phyloP scores from a whole-genome alignment of 2,329 filamentous ascomycete genomes.

The Chaetomiaceae sp. region DNA sequence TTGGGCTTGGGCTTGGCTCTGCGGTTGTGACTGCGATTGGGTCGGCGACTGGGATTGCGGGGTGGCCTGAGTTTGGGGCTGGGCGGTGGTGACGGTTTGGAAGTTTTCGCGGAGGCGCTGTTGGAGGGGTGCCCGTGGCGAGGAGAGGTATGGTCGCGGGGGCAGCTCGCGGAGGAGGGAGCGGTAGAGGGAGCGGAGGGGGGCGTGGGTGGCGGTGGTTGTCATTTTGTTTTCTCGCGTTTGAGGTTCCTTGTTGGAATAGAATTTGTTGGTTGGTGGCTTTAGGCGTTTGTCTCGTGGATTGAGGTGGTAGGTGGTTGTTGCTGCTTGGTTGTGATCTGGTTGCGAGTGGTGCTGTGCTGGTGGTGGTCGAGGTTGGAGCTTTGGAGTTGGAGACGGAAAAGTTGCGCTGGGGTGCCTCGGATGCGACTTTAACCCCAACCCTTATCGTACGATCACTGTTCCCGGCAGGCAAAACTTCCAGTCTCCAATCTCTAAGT shows the following conservation, averaged over 20 bases:
- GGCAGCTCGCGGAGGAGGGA: constrained; percentile 85
- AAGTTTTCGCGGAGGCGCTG: constrained; percentile 63
- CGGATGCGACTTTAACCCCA: constrained; percentile 14
- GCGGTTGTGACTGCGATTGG: not conserved
- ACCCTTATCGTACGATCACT: constrained; percentile 10
- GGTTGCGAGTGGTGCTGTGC: not conserved
- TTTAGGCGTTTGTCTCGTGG: no score
- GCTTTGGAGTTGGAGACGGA: not conserved
- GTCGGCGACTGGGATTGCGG: no score
- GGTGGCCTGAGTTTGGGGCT: constrained; percentile 27
- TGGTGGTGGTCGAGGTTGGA: not conserved
- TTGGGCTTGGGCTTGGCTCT: constrained; percentile 46
- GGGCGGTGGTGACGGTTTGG: no score
- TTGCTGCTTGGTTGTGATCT: not conserved
- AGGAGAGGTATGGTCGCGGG: constrained; percentile 53
- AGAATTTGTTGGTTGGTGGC: no score
- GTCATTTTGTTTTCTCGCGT: no score
- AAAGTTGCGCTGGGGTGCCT: not conserved
- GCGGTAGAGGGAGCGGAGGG: constrained; percentile 76
- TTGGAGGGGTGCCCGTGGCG: constrained; percentile 64
- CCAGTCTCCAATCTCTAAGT: no score
- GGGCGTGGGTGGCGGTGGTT: constrained; percentile 31
- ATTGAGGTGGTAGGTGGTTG: not conserved
- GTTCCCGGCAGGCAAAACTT: constrained; percentile 1
- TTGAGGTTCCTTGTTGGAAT: no score